A percentile compares a stretch with the other conserved stretches of the same genome.
These are phyloP conservation scores for Trypanosoma melophagium DNA, from an alignment of 208 protist species.

Conservation along the genomic window DNA sequence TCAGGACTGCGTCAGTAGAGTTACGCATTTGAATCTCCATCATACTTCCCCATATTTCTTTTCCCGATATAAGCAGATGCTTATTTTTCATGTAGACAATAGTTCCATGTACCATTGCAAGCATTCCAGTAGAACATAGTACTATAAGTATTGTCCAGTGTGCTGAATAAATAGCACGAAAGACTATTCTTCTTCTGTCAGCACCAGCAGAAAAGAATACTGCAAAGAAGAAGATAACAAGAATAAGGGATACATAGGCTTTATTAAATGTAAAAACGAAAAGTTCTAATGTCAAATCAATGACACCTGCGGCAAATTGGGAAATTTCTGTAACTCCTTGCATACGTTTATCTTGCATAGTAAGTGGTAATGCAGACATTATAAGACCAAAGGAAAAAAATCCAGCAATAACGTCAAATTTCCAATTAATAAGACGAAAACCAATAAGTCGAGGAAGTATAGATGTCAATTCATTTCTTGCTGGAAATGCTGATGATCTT, in stretches of 20 bases:
- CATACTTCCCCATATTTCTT: slow-evolving; percentile 52
- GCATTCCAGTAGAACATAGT: slow-evolving; percentile 43
- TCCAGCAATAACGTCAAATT: slow-evolving; percentile 81
- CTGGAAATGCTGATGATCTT: slow-evolving; percentile 58
- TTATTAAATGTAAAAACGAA: slow-evolving; percentile 47
- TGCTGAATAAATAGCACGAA: slow-evolving; percentile 45
- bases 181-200: slow-evolving; percentile 41
- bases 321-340: slow-evolving; percentile 10
- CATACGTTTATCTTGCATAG: slow-evolving; percentile 20
- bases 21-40: slow-evolving; percentile 50
- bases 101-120: slow-evolving; percentile 51
- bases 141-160: slow-evolving; percentile 57
- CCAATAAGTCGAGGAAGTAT: slow-evolving; percentile 63
- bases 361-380: slow-evolving; percentile 59
- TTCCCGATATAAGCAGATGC: slow-evolving; percentile 43
- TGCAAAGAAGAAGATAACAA: slow-evolving; percentile 47
- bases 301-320: slow-evolving; percentile 33
- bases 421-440: slow-evolving; percentile 84
- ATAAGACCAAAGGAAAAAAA: slow-evolving; percentile 67
- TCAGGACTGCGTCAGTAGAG: neutral
- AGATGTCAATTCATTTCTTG: slow-evolving; percentile 56
- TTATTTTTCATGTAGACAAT: slow-evolving; percentile 55
- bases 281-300: slow-evolving; percentile 40
- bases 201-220: slow-evolving; percentile 59
- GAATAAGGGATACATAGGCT: slow-evolving; percentile 49